These are phyloP conservation scores for Daldinia bambusicola DNA, from an alignment of 495 filamentous ascomycete species.

Conservation along the genomic window DNA sequence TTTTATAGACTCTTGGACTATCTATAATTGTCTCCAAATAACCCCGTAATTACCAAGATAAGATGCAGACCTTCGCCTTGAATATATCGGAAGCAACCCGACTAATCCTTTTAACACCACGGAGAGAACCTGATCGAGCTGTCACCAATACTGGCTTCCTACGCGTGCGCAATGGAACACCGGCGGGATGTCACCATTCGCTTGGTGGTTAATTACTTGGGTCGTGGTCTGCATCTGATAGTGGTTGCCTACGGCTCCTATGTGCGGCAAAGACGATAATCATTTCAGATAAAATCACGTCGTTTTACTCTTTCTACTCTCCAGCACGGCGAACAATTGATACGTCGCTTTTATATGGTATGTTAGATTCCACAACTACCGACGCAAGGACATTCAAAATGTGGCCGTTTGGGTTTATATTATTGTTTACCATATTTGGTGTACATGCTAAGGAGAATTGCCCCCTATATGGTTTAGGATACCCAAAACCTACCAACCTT, in stretches of 20 bases:
- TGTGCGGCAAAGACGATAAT: conserved; percentile 2
- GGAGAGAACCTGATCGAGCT: not conserved
- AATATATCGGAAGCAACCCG: not conserved
- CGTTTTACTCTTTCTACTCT: too few species aligned
- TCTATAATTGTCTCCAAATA: not conserved
- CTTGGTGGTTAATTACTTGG: conserved; percentile 31
- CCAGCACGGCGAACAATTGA: not conserved
- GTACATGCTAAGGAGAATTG: conserved; percentile 52
- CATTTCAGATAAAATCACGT: not conserved
- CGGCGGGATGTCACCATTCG: conserved; percentile 4
- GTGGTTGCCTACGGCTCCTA: not conserved
- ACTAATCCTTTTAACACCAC: not conserved
- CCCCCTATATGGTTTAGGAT: conserved; percentile 60
- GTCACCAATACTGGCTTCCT: not conserved
- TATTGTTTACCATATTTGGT: conserved; percentile 15
- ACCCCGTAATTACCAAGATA: not conserved
- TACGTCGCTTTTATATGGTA: not conserved
- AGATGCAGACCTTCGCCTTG: not conserved
- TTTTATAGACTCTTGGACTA: not conserved
- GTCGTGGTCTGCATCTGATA: not conserved
- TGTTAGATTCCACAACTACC: not conserved
- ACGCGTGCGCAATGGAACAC: not conserved
- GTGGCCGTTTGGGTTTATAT: conserved; percentile 20
- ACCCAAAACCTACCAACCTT: conserved; percentile 55
- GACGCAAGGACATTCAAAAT: conserved; percentile 2